Conservation (phyloP, 768 basidiomycete genomes). For the Kwoniella sp. region DNA sequence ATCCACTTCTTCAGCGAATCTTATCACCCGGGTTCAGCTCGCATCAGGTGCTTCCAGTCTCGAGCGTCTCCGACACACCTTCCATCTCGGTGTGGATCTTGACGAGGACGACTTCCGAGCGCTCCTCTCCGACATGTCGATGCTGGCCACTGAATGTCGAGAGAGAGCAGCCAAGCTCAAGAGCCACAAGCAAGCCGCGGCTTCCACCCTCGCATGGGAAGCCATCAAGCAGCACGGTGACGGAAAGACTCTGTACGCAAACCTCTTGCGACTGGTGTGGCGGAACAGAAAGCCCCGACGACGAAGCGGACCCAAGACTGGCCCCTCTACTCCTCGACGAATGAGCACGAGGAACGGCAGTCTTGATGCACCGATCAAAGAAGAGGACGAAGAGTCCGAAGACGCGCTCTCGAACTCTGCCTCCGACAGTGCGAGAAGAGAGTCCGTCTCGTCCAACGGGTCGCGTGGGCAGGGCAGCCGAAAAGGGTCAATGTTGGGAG, state of each 20-base stretch:
- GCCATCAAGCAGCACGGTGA: slow-evolving; percentile 51
- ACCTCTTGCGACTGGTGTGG: slow-evolving; percentile 50
- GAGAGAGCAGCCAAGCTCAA: slow-evolving; percentile 50
- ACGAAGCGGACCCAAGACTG: slow-evolving; percentile 11
- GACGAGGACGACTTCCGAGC: slow-evolving; percentile 54
- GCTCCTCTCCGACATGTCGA: slow-evolving; percentile 47
- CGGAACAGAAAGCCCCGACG: slow-evolving; percentile 30
- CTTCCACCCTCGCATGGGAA: slow-evolving; percentile 46
- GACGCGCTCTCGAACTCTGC: neutral
- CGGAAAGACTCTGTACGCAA: slow-evolving; percentile 46
- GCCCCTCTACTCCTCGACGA: slow-evolving; percentile 1
- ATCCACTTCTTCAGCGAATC: slow-evolving; percentile 41
- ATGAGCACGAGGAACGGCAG: slow-evolving; percentile 12
- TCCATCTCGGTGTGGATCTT: slow-evolving; percentile 45
- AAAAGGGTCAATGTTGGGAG: slow-evolving; percentile 29
- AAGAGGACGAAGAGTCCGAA: slow-evolving; percentile 44
- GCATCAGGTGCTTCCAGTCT: slow-evolving; percentile 45
- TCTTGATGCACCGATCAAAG: slow-evolving; percentile 33
- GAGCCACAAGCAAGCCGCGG: slow-evolving; percentile 42
- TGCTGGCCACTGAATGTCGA: slow-evolving; percentile 46
- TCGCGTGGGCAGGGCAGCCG: slow-evolving; percentile 18
- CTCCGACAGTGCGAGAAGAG: slow-evolving; percentile 4
- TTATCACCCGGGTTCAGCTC: slow-evolving; percentile 52
- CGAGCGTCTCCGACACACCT: slow-evolving; percentile 50
- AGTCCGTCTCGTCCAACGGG: slow-evolving; percentile 19